Conservation (phyloP, 345 rosid species). For the Anastatica hierochuntica region DNA sequence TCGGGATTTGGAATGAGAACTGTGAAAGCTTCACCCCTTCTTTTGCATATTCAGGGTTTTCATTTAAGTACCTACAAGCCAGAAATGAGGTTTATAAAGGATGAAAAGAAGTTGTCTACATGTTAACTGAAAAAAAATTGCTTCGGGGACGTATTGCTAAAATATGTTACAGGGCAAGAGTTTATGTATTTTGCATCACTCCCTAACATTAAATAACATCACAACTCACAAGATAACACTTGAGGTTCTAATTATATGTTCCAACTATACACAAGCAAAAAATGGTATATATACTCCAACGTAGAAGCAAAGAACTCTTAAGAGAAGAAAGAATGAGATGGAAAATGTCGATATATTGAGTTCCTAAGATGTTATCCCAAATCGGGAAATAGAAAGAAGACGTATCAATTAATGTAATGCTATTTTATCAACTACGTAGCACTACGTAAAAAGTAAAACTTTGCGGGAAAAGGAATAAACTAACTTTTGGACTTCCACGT, state of each 20-base stretch:
- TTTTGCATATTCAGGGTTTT: constrained; percentile 38
- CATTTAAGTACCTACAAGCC: constrained; percentile 44
- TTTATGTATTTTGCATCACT: background rate
- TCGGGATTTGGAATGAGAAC: constrained; percentile 72
- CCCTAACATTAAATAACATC: too few relatives aligned
- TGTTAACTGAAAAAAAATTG: too few relatives aligned
- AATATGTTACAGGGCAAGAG: background rate
- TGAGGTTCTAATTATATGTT: too few relatives aligned
- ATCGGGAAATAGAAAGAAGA: background rate
- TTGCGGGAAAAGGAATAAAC: too few relatives aligned
- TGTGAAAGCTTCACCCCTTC: constrained; percentile 42
- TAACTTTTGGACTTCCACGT: constrained; percentile 74
- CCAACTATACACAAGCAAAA: too few relatives aligned
- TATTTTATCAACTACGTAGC: too few relatives aligned
- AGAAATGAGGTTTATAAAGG: background rate
- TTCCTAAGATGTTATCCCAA: background rate
- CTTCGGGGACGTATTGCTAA: too few relatives aligned
- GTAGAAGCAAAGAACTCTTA: too few relatives aligned
- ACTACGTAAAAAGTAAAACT: too few relatives aligned
- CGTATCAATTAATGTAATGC: background rate
- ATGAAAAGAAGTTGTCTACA: background rate
- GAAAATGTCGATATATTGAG: too few relatives aligned
- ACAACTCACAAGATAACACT: background rate
- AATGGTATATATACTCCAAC: too few relatives aligned
- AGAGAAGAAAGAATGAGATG: too few relatives aligned